A percentile compares a stretch with the other conserved stretches of the same genome.
Conservation (phyloP, 192 early-diverging fungal species). For the Backusella psychrophila region DNA sequence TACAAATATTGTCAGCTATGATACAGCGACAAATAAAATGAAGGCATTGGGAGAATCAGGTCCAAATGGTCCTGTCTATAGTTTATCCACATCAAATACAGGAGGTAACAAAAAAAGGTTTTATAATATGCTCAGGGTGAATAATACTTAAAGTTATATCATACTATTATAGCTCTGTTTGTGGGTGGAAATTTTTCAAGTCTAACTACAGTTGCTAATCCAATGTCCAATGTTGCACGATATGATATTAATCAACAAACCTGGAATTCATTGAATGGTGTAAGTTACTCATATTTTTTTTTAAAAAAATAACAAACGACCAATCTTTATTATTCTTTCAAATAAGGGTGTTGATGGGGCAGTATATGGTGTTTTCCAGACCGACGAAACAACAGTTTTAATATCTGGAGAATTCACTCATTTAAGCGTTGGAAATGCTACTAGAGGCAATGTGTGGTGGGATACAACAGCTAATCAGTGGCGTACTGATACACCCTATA, state of each 20-base stretch:
- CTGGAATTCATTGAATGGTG: slow-evolving; percentile 9
- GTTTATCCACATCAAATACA: neutral
- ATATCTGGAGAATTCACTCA: slow-evolving; percentile 14
- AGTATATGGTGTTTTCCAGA: slow-evolving; percentile 3
- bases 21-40: slow-evolving; percentile 18
- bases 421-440: neutral
- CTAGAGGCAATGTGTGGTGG: slow-evolving; percentile 19
- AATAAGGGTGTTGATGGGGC: slow-evolving; percentile 16
- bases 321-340: neutral
- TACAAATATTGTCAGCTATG: slow-evolving; percentile 59
- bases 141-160: neutral
- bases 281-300: neutral
- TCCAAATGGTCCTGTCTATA: slow-evolving; percentile 19
- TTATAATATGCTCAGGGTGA: neutral
- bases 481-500: neutral
- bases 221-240: slow-evolving; percentile 1
- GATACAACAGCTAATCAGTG: neutral
- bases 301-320: neutral
- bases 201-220: neutral
- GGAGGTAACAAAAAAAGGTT: neutral
- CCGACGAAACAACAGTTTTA: neutral
- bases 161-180: slow-evolving; percentile 14
- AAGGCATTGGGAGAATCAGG: neutral
- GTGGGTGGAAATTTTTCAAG: slow-evolving; percentile 26
- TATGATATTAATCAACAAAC: slow-evolving; percentile 7